Evolutionary conservation across 2,329 filamentous ascomycete genomes (phyloP), one percentile per base, ranked within the genome.

Genomic region (Cryphonectria radicalis): DNA sequence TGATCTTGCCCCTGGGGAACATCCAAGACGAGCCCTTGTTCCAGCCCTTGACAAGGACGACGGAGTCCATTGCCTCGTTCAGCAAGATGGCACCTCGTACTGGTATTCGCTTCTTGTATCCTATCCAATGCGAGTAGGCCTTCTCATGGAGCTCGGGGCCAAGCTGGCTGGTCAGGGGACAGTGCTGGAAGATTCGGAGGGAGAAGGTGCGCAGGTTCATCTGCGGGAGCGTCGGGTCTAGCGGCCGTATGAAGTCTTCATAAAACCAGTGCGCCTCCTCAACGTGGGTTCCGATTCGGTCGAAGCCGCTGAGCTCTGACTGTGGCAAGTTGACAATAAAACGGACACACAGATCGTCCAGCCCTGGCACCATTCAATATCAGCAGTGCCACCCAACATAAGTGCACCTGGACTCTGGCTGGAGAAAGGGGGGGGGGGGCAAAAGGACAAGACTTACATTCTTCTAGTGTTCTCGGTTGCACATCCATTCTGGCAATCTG

Each of bases 241-340:
- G 86, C 55, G 95, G 95, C 64, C 96, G 93, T 80, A 99, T 94
- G 80, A 99, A 99, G 82, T 99, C 96, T 86, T 99, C 96, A 89
- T 99, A 99, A 83, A 97, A 99, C 96, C 96, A 99, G 90, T 99
- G 97, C 77, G 96, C 96, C 83, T 99, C 97, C 82, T 99, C 96
- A 76, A 99, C 93, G 83, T 98, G 95, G 81, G 99, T 99, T 83
- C 95, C 98, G 82, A 99, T 96, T 79, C 96, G 92, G 79, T 94
- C 93, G 71, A 97, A 93, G 2, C 93, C 94, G 75, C 91, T 90
- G 63, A 98, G 89, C 82, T 99, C 96, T 82, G 96, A 94, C 75
- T 93, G 88, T 63, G 97, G 96, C 73, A 98, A 89, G 83, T 99
- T 98, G 82, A 98, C 94, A 79, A 99, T 95, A 83, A 99, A 99